These are phyloP conservation scores for Lumnitzera littorea DNA, from an alignment of 345 rosid genomes.

Conservation along the genomic window DNA sequence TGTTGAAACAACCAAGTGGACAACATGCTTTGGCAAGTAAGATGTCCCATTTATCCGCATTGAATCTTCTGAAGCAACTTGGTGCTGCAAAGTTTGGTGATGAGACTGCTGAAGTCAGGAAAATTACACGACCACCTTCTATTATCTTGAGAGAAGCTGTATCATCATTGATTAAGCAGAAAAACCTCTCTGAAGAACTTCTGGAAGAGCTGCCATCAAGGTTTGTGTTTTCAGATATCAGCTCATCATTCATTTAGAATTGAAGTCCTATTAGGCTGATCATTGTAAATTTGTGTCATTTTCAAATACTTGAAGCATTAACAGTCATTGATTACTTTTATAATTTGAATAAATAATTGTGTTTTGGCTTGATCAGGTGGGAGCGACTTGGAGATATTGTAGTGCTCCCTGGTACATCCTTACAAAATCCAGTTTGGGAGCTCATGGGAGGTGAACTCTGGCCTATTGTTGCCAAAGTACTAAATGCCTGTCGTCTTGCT, in stretches of 20 bases:
- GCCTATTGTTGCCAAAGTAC: conserved; percentile 56
- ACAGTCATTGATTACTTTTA: not conserved
- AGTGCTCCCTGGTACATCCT: conserved; percentile 74
- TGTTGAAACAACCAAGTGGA: conserved; percentile 16
- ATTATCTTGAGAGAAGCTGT: conserved; percentile 55
- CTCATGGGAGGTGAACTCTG: conserved; percentile 63
- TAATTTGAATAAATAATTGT: not conserved
- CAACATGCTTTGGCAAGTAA: conserved; percentile 29
- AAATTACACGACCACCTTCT: conserved; percentile 51
- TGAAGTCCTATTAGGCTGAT: too few relatives aligned
- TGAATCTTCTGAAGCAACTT: conserved; percentile 47
- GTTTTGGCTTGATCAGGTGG: conserved; percentile 48
- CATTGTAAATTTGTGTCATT: conserved; percentile 8
- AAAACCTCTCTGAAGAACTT: conserved; percentile 45
- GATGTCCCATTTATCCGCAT: conserved; percentile 42
- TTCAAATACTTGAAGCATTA: not conserved
- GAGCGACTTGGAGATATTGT: conserved; percentile 81
- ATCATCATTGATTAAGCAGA: conserved; percentile 35
- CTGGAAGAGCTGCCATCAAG: conserved; percentile 65
- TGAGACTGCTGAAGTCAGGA: conserved; percentile 46
- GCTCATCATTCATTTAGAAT: not conserved
- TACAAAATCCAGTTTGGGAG: conserved; percentile 72
- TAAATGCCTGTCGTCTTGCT: conserved; percentile 62
- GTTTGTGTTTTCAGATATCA: conserved; percentile 25
- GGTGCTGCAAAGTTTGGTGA: conserved; percentile 44